Evolutionary conservation across 345 rosid genomes (phyloP).

Genomic region (Acer saccharum): DNA sequence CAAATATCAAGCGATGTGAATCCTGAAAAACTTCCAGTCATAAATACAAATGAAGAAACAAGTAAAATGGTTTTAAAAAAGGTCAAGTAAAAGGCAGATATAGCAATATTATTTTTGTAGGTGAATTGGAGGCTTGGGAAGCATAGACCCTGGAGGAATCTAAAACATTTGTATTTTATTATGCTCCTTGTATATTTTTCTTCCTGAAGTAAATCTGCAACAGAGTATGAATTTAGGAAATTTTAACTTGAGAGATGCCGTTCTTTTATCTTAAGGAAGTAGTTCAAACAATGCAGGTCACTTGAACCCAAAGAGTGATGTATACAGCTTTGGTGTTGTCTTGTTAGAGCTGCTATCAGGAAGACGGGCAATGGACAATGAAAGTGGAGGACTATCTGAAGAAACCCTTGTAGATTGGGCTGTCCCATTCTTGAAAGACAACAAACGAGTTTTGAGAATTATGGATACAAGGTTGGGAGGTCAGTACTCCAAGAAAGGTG

Average conservation of each 20-base stretch:
- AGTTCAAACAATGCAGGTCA: conserved; percentile 54
- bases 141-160: neutral
- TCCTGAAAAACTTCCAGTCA: neutral
- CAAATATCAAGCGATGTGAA: neutral
- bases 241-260: neutral
- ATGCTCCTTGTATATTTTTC: neutral
- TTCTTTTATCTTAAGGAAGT: neutral
- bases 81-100: neutral
- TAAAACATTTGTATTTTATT: neutral
- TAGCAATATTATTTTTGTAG: neutral
- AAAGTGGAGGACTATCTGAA: conserved; percentile 39
- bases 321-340: conserved; percentile 88
- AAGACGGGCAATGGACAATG: conserved; percentile 64
- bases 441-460: conserved; percentile 63
- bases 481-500: conserved; percentile 83
- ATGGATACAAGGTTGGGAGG: conserved; percentile 89
- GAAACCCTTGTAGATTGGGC: conserved; percentile 89
- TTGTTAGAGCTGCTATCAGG: conserved; percentile 75
- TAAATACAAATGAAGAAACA: neutral
- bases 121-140: neutral
- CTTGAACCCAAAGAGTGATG: conserved; percentile 88
- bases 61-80: no score
- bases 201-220: no score
- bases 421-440: conserved; percentile 63
- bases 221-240: neutral